A percentile compares a stretch with the other conserved stretches of the same genome.
phyloP scores from a whole-genome alignment of 352 stramenopile genomes.

The Blastocystis sp. region DNA sequence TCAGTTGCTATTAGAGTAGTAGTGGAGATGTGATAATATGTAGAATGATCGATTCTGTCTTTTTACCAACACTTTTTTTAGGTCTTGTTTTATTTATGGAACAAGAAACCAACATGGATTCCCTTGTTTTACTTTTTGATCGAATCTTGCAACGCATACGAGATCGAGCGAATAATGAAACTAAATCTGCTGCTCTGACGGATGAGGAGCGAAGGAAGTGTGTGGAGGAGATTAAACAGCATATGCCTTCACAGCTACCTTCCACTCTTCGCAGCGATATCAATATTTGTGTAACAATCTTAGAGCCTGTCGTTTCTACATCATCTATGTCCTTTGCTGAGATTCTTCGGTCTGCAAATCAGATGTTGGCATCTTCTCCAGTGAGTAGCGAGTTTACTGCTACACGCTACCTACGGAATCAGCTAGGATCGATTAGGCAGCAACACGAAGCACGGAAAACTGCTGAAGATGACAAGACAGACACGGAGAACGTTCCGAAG shows the following conservation, averaged over 20 bases:
- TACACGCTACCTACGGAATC: background rate
- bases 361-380: background rate
- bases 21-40: background rate
- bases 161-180: background rate
- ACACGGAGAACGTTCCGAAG: background rate
- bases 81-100: background rate
- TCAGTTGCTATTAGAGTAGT: background rate
- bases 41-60: background rate
- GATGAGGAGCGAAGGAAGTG: background rate
- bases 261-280: background rate
- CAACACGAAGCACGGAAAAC: background rate
- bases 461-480: background rate
- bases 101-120: background rate
- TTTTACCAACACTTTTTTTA: background rate
- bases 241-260: background rate
- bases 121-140: background rate
- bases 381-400: background rate
- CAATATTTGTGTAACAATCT: background rate
- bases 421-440: background rate
- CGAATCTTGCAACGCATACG: background rate
- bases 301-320: background rate
- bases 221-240: background rate
- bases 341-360: conserved; percentile 27
- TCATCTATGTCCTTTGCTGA: conserved; percentile 1
- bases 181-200: background rate